Percentiles rank a stretch among this genome's conserved stretches.
Conservation (phyloP, 192 early-diverging fungal genomes). For the Coemansia sp. region DNA sequence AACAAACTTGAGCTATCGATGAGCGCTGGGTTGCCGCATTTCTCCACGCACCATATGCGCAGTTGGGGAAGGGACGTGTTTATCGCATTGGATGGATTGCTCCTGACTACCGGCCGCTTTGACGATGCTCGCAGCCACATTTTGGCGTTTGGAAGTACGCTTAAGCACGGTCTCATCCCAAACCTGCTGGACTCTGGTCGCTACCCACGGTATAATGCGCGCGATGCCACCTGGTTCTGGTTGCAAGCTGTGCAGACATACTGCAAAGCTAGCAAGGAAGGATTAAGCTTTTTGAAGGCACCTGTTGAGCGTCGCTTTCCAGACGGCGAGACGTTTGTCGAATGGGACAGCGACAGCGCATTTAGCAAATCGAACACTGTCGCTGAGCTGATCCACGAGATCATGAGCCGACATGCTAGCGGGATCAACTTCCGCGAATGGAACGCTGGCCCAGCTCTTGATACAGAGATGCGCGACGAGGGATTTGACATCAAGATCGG, state of each 20-base stretch:
- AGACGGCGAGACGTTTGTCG: constrained; percentile 68
- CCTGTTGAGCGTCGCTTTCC: constrained; percentile 82
- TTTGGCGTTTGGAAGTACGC: constrained; percentile 85
- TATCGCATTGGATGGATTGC: constrained; percentile 82
- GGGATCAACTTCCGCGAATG: constrained; percentile 93
- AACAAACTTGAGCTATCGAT: constrained; percentile 59
- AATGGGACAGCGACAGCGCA: constrained; percentile 61
- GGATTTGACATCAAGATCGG: constrained; percentile 83
- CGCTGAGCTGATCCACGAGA: constrained; percentile 87
- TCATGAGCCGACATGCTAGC: constrained; percentile 83
- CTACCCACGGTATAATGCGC: constrained; percentile 88
- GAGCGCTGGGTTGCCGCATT: constrained; percentile 96
- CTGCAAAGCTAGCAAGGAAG: constrained; percentile 73
- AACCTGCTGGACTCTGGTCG: constrained; percentile 89
- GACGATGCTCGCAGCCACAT: constrained; percentile 83
- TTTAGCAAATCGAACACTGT: constrained; percentile 71
- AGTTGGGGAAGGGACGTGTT: constrained; percentile 99
- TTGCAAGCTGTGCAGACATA: constrained; percentile 89
- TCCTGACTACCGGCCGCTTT: constrained; percentile 80
- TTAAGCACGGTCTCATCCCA: constrained; percentile 95
- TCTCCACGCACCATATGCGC: constrained; percentile 88
- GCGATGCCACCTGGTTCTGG: constrained; percentile 97
- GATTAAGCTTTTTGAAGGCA: constrained; percentile 67
- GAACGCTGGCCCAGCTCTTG: constrained; percentile 87
- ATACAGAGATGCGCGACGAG: constrained; percentile 87